Conservation (phyloP, 257 asterid genomes). For the Cynanchum wilfordii region DNA sequence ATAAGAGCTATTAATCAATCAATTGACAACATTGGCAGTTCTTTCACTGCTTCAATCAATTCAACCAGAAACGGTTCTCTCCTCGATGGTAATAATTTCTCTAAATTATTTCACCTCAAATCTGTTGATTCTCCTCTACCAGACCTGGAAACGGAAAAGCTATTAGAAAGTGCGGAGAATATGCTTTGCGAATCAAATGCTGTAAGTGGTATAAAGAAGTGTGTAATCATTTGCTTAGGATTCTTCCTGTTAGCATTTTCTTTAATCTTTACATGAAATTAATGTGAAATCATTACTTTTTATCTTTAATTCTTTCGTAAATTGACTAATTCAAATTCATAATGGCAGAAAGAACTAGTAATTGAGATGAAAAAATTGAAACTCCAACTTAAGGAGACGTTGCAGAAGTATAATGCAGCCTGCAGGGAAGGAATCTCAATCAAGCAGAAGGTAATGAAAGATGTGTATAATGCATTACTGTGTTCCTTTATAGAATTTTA, state of each 20-base stretch:
- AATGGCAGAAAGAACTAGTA: slow-evolving; percentile 29
- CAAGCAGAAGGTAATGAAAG: slow-evolving; percentile 43
- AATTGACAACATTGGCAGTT: slow-evolving; percentile 17
- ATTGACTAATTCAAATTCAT: not conserved
- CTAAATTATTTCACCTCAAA: slow-evolving; percentile 10
- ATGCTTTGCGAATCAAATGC: slow-evolving; percentile 22
- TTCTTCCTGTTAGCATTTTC: not conserved
- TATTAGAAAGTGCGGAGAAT: slow-evolving; percentile 19
- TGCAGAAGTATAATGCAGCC: slow-evolving; percentile 66
- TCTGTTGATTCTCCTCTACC: slow-evolving; percentile 21
- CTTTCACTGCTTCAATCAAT: slow-evolving; percentile 18
- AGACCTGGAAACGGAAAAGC: slow-evolving; percentile 17
- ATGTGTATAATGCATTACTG: not conserved
- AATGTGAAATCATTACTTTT: no score
- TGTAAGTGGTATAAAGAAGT: slow-evolving; percentile 27
- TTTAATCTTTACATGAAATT: not conserved
- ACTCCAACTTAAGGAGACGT: slow-evolving; percentile 57
- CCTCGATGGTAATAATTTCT: slow-evolving; percentile 18
- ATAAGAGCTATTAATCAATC: slow-evolving; percentile 13
- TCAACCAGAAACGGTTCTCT: slow-evolving; percentile 13
- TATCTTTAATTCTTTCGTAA: not conserved
- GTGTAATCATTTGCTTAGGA: not conserved
- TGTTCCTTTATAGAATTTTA: not conserved
- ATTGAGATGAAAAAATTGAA: slow-evolving; percentile 46
- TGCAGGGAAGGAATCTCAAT: slow-evolving; percentile 70